Base-by-base conservation (phyloP, 257 asterid genomes). In the Solanum tarapatanum region DNA sequence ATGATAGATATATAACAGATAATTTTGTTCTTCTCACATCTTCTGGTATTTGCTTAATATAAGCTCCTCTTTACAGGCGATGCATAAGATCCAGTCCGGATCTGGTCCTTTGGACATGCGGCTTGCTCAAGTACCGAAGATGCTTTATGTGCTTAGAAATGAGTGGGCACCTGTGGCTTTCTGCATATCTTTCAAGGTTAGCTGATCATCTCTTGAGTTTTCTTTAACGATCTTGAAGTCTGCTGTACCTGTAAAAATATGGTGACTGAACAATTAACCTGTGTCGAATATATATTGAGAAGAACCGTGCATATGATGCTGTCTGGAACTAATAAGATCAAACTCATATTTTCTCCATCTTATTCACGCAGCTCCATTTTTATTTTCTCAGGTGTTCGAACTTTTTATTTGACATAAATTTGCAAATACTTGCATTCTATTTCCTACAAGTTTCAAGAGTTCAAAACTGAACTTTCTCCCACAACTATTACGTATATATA, bases 31-130 rank as follows among this genome's bases (percentile, higher is more conserved):
- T 0, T 48, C 30, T 82, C 30, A 0, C 43, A 17, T 75, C 62
- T 73, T 80, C n/a, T 48, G 88, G 45, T 79, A 2, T 73, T 3
- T 70, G 10, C 23, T 86, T 26, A 58, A 73, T 62, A 48, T 83
- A 32, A 84, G 4, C 41, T 85, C 4, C 4, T 45, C 16, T 58
- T 82, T 87, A 84, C 95, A 97, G 99, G 91, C 87, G 4, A 91
- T 87, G 79, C 99, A 97, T 89, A 97, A 97, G 91, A 96, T 97
- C 88, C 98, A 97, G 91, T 97, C 99, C 21, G 89, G 91, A 45
- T 91, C 97, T n/a, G 98, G 99, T 76, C 99, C 99, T 72, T 87
- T 97, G 79, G 99, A 96, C 90, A 95, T 96, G 93, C 94, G 97
- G 23, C 98, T 96, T 16, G 98, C 92, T 89, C 98, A 96, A 90